Evolutionary conservation across 1,284 basidiomycete species (phyloP).

Genomic region (Neonothopanus nambi): DNA sequence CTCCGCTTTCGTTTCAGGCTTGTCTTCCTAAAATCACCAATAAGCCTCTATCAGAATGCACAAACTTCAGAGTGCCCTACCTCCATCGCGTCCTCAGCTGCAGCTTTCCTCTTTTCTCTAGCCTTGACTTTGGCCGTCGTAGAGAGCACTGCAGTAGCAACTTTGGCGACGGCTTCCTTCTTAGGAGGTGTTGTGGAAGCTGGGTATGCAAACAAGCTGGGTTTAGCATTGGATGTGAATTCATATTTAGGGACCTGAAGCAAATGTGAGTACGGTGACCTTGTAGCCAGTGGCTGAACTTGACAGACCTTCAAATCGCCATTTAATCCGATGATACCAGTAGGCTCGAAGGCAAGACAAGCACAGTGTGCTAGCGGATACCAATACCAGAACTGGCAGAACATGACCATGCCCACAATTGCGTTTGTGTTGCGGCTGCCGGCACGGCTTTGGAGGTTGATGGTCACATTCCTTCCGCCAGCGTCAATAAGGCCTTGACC

Average conservation of each 20-base stretch:
- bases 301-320: conserved; percentile 73
- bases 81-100: conserved; percentile 80
- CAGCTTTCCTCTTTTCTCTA: conserved; percentile 86
- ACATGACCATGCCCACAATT: conserved; percentile 93
- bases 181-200: conserved; percentile 82
- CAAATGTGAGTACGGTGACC: not conserved
- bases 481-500: conserved; percentile 97
- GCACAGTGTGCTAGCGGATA: conserved; percentile 95
- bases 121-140: conserved; percentile 95
- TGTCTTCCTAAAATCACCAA: conserved; percentile 47
- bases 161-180: conserved; percentile 88
- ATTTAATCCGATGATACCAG: conserved; percentile 89
- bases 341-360: conserved; percentile 90
- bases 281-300: not conserved
- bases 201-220: conserved; percentile 90
- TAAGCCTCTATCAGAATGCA: not conserved
- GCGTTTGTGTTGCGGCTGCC: conserved; percentile 90
- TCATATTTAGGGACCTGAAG: conserved; percentile 85
- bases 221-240: conserved; percentile 83
- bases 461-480: conserved; percentile 92
- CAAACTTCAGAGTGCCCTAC: conserved; percentile 50
- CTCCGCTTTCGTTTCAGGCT: conserved; percentile 48
- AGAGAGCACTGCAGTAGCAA: conserved; percentile 90
- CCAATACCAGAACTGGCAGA: conserved; percentile 99
- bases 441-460: conserved; percentile 88